Percentiles rank a stretch among this genome's conserved stretches.
These are phyloP conservation scores for Zasmidium angulare DNA, from an alignment of 2,329 filamentous ascomycete genomes.

Conservation along the genomic window DNA sequence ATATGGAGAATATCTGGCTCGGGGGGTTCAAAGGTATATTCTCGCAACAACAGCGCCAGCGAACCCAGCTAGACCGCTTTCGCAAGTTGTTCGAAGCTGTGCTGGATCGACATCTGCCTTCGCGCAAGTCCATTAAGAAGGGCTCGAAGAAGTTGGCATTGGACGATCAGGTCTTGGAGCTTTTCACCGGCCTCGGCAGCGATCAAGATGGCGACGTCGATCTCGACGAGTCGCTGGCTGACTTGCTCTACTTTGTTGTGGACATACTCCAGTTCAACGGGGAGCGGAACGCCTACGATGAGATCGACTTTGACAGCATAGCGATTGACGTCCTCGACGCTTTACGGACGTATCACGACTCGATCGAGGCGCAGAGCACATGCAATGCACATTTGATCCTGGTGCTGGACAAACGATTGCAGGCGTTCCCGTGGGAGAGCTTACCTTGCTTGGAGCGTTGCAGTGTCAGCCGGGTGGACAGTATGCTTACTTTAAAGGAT, in stretches of 20 bases:
- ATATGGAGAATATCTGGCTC: constrained; percentile 90
- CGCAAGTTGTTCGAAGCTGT: constrained; percentile 74
- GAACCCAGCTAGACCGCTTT: constrained; percentile 70
- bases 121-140: constrained; percentile 60
- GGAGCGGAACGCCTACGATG: constrained; percentile 93
- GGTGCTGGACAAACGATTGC: constrained; percentile 86
- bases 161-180: constrained; percentile 71
- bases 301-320: constrained; percentile 93
- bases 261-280: constrained; percentile 97
- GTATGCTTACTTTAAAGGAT: constrained; percentile 76
- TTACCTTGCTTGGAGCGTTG: constrained; percentile 77
- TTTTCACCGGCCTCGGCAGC: constrained; percentile 84
- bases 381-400: constrained; percentile 71
- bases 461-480: constrained; percentile 85
- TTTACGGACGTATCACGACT: constrained; percentile 71
- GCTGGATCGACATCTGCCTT: constrained; percentile 82
- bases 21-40: constrained; percentile 96
- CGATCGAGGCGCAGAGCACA: constrained; percentile 35
- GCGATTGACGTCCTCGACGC: constrained; percentile 85
- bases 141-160: constrained; percentile 55
- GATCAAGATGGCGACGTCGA: constrained; percentile 67
- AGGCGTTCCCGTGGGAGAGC: constrained; percentile 94
- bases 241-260: constrained; percentile 92
- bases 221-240: constrained; percentile 84
- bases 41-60: constrained; percentile 65